Evolutionary conservation across 2,329 filamentous ascomycete genomes (phyloP).

Genomic region (Biscogniauxia sp.): DNA sequence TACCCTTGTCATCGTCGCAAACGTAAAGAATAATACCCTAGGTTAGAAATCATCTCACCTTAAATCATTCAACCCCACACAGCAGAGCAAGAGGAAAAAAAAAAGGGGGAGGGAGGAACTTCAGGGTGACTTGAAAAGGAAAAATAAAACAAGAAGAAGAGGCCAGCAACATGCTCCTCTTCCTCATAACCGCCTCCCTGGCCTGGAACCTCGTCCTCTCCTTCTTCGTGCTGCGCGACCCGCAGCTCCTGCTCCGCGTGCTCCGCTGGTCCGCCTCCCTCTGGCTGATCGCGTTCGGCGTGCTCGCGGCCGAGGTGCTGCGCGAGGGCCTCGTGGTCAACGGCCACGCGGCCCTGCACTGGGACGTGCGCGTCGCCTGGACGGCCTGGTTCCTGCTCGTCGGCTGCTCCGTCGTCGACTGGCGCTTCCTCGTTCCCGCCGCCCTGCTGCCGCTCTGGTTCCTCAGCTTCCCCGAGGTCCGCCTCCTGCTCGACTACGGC

Average conservation of each 20-base stretch:
- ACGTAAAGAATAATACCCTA: too few species aligned
- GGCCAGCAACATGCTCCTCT: conserved; percentile 13
- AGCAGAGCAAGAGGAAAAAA: too few species aligned
- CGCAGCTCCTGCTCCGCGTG: conserved; percentile 18
- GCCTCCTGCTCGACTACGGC: conserved; percentile 18
- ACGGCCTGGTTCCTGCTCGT: conserved; percentile 21
- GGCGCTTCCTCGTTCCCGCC: conserved; percentile 18
- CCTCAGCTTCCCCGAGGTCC: conserved; percentile 13
- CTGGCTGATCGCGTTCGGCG: conserved; percentile 23
- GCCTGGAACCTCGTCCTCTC: conserved; percentile 22
- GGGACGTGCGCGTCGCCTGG: conserved; percentile 20
- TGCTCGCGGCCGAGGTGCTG: conserved; percentile 19
- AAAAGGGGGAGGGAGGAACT: too few species aligned
- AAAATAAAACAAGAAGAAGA: neutral
- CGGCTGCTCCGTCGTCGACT: conserved; percentile 10
- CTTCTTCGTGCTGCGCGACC: conserved; percentile 20
- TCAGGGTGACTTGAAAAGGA: too few species aligned
- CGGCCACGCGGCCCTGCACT: conserved; percentile 13
- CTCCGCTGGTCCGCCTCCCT: conserved; percentile 22
- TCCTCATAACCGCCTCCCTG: conserved; percentile 17
- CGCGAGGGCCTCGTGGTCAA: conserved; percentile 21
- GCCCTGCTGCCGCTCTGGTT: conserved; percentile 6
- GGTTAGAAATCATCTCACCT: too few species aligned
- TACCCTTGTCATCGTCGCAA: too few species aligned
- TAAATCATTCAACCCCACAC: too few species aligned